Evolutionary conservation across 441 rosid species (phyloP).

Genomic region (Adansonia rubrostipa): DNA sequence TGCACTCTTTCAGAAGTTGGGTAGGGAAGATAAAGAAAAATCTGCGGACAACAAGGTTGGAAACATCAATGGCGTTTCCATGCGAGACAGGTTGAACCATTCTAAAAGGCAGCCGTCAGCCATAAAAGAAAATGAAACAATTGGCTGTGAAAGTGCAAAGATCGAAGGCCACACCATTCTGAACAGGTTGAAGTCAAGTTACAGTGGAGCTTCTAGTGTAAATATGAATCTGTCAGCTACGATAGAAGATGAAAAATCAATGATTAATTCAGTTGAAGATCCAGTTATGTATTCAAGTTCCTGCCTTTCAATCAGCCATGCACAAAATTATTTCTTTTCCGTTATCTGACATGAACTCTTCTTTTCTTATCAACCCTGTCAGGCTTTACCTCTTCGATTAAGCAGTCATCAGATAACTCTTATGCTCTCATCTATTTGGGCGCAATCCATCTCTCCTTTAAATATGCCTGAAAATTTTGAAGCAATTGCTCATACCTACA

Average conservation of each 20-base stretch:
- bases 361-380: slow-evolving; percentile 31
- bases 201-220: slow-evolving; percentile 56
- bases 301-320: slow-evolving; percentile 11
- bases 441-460: slow-evolving; percentile 81
- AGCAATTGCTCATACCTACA: slow-evolving; percentile 89
- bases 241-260: slow-evolving; percentile 38
- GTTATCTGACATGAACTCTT: slow-evolving; percentile 25
- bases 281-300: slow-evolving; percentile 45
- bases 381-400: slow-evolving; percentile 74
- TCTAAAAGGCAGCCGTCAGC: neutral
- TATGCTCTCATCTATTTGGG: slow-evolving; percentile 90
- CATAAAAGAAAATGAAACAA: slow-evolving; percentile 33
- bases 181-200: slow-evolving; percentile 69
- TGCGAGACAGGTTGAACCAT: slow-evolving; percentile 42
- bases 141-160: slow-evolving; percentile 32
- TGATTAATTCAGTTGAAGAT: slow-evolving; percentile 45
- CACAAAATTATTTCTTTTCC: slow-evolving; percentile 10
- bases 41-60: slow-evolving; percentile 29
- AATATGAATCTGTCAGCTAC: slow-evolving; percentile 39
- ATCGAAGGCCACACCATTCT: slow-evolving; percentile 46
- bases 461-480: slow-evolving; percentile 85
- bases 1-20: slow-evolving; percentile 79
- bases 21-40: slow-evolving; percentile 37
- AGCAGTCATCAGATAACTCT: slow-evolving; percentile 89
- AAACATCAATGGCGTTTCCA: slow-evolving; percentile 43